phyloP scores from a whole-genome alignment of 768 basidiomycete species.

The Russula virescens region DNA sequence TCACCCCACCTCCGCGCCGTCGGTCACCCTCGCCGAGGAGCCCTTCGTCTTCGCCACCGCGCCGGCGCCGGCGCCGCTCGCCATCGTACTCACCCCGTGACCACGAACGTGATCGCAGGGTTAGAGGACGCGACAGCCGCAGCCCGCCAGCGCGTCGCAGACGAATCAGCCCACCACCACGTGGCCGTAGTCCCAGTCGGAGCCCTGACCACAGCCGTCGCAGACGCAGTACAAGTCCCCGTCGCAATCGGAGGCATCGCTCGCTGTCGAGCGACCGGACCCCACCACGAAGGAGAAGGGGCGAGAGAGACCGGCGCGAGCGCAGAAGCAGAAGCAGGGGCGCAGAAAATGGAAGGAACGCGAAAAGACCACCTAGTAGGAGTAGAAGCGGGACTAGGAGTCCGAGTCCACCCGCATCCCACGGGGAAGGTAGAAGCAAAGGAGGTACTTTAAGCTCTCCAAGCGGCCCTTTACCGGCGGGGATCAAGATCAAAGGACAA shows the following conservation, averaged over 20 bases:
- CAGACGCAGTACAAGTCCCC: slow-evolving; percentile 42
- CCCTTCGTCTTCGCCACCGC: slow-evolving; percentile 29
- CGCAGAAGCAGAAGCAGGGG: slow-evolving; percentile 16
- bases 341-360: slow-evolving; percentile 11
- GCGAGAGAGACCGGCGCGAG: slow-evolving; percentile 8
- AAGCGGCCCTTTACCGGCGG: slow-evolving; percentile 40
- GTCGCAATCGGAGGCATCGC: slow-evolving; percentile 23
- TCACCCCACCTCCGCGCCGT: slow-evolving; percentile 23
- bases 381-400: slow-evolving; percentile 17
- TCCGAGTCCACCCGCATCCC: slow-evolving; percentile 18
- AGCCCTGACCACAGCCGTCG: slow-evolving; percentile 35
- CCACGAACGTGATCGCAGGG: slow-evolving; percentile 26
- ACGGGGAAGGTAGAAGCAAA: slow-evolving; percentile 15
- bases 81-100: slow-evolving; percentile 47
- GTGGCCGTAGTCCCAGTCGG: slow-evolving; percentile 33
- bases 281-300: slow-evolving; percentile 22
- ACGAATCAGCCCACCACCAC: slow-evolving; percentile 25
- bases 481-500: slow-evolving; percentile 75
- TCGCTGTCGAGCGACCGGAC: slow-evolving; percentile 36
- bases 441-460: slow-evolving; percentile 27
- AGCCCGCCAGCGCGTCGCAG: slow-evolving; percentile 44
- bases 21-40: slow-evolving; percentile 21
- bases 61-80: slow-evolving; percentile 39
- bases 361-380: slow-evolving; percentile 11
- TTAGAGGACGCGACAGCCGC: slow-evolving; percentile 38